Conservation (phyloP, 106 monocot species). For the Allium cepa region DNA sequence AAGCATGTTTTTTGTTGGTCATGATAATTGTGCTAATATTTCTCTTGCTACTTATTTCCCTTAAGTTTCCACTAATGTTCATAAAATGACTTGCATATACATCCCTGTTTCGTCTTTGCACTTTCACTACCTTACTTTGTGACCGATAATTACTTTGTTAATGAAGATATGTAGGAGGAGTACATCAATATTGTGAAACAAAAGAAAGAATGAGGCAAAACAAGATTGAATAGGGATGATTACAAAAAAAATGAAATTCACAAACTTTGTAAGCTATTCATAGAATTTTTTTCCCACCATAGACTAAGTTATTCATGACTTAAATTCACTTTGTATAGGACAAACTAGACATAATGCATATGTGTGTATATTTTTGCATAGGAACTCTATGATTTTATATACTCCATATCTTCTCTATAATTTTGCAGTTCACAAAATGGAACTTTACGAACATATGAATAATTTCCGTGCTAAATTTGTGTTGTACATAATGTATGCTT, state of each 20-base stretch:
- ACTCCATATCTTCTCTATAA: no score
- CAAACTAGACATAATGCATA: no score
- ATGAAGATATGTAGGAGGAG: constrained; percentile 28
- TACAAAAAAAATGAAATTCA: constrained; percentile 60
- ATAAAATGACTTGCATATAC: constrained; percentile 20
- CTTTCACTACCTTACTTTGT: not conserved
- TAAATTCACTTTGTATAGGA: no score
- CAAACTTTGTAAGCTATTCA: constrained; percentile 30
- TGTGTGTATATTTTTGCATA: no score
- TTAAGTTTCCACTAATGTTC: constrained; percentile 18
- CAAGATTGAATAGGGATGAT: constrained; percentile 36
- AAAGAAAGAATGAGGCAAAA: constrained; percentile 29
- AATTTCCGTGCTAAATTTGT: no score
- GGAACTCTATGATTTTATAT: no score
- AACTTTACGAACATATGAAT: no score
- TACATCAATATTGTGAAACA: constrained; percentile 21
- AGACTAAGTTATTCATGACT: no score
- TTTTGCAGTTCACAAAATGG: no score
- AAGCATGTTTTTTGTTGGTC: constrained; percentile 54
- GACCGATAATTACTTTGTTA: not conserved
- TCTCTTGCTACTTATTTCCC: constrained; percentile 39
- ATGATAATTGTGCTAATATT: constrained; percentile 40
- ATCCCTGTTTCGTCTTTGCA: no score
- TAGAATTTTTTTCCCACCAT: no score
- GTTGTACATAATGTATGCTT: no score